These are phyloP conservation scores for Eucalyptus lansdowneana DNA, from an alignment of 345 rosid species.

Conservation along the genomic window DNA sequence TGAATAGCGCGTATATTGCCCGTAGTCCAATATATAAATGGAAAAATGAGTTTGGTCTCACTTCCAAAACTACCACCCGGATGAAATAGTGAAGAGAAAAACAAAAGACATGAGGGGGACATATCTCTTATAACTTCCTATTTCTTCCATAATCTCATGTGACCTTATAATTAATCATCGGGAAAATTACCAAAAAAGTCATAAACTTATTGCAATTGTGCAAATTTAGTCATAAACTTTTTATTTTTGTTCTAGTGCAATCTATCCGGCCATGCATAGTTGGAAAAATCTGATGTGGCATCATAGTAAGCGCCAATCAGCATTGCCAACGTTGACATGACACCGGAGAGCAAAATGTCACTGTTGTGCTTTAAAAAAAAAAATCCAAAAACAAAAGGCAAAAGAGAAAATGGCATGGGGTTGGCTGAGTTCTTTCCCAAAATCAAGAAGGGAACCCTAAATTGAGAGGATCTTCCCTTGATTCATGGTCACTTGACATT, in stretches of 20 bases:
- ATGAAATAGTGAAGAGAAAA: neutral
- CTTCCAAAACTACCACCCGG: neutral
- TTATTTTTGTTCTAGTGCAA: too few species aligned
- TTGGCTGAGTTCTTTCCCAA: neutral
- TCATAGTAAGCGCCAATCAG: neutral
- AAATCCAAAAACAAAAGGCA: too few species aligned
- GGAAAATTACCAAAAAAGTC: neutral
- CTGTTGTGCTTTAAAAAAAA: too few species aligned
- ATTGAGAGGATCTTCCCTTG: neutral
- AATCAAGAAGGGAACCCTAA: neutral
- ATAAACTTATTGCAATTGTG: neutral
- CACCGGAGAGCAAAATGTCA: neutral
- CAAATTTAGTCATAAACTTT: fast-evolving
- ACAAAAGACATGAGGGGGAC: neutral
- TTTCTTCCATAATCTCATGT: too few species aligned
- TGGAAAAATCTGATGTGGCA: neutral
- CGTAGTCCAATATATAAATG: too few species aligned
- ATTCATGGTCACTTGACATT: too few species aligned
- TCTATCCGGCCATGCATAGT: neutral
- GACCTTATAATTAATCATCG: too few species aligned
- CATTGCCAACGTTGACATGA: neutral
- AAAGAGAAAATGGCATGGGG: too few species aligned
- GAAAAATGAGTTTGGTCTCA: neutral
- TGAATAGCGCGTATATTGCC: neutral
- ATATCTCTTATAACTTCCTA: too few species aligned